Base-by-base conservation (phyloP, 2,329 filamentous ascomycete species). In the Dendryphion nanum region DNA sequence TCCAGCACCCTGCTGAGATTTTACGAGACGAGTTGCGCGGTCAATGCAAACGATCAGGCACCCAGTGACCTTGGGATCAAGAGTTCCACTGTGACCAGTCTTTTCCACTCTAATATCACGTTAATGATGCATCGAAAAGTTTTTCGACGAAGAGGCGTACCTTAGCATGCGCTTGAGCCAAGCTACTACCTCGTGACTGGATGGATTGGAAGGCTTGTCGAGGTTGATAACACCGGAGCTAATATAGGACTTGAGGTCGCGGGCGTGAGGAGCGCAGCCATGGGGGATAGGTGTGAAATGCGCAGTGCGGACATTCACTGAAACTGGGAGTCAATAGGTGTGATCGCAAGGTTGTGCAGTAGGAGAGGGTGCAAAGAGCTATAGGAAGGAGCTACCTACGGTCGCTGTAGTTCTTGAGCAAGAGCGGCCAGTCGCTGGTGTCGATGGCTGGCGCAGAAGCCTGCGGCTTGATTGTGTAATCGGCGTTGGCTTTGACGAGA, bases 111-210 rank as follows among this genome's bases (percentile, higher is more conserved):
- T 88, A 41, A 3, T 3, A 7, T 33, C 63, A 47, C 61, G 52
- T 38, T 19, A 14, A 28, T 14, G 5, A 17, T 7, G 14, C 30
- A 28, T 17, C n/a, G 5, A 28, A 28, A 30, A 29, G n/a, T n/a
- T n/a, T n/a, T n/a, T 19, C 26, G 15, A 30, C 26, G 10, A 23
- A 16, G 20, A 17, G 13, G 26, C 44, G 50, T 81, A 89, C 85
- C 86, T 84, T 40, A 98, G 78, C 61, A 97, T 97, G 59, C 91
- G 85, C 84, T 98, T 98, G 57, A 97, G 86, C 93, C 93, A 98
- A 53, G 93, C 91, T 63, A 98, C 93, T 52, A 98, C 93, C 77
- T 98, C 93, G 79, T 98, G 93, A 62, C 86, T 93, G 53, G 90
- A 96, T 38, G 91, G 91, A 76, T 98, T 98, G 37, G 90, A 94